Percentiles rank a stretch among this genome's conserved stretches.
Evolutionary conservation across 2,329 filamentous ascomycete genomes (phyloP).

Genomic region (Botrytis porri): DNA sequence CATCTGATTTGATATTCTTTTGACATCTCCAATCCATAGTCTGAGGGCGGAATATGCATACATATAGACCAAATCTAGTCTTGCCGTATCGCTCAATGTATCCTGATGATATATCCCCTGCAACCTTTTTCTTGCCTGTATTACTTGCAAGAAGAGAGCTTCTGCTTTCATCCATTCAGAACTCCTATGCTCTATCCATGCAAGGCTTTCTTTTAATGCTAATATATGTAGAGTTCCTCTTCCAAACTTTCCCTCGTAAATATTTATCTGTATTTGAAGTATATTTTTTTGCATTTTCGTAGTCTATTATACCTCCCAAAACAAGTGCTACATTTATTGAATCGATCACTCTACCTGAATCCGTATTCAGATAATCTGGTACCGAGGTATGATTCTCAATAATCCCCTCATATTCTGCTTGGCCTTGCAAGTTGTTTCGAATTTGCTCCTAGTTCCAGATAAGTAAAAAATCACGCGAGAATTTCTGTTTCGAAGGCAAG

Average conservation of each 20-base stretch:
- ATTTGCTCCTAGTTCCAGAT: not conserved
- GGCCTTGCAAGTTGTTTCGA: fast-evolving
- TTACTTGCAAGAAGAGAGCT: not conserved
- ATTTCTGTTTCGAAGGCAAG: not conserved
- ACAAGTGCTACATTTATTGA: not conserved
- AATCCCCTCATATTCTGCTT: not conserved
- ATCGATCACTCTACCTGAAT: not conserved
- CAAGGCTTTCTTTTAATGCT: not conserved
- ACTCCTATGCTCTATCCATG: no score
- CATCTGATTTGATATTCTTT: not conserved
- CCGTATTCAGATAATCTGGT: not conserved
- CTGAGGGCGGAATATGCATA: no score
- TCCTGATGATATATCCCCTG: not conserved
- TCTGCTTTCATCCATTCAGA: not conserved
- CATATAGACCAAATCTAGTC: not conserved
- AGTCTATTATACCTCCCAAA: no score
- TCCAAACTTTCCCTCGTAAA: not conserved
- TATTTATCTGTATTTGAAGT: not conserved
- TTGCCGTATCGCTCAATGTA: not conserved
- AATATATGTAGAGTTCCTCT: not conserved
- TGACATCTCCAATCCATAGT: not conserved
- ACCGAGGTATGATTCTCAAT: not conserved
- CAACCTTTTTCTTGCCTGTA: not conserved
- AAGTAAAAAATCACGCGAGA: not conserved
- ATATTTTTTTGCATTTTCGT: not conserved